Percentiles rank a stretch among this genome's conserved stretches.
Conservation (phyloP, 345 rosid species). For the Dovyalis caffra region DNA sequence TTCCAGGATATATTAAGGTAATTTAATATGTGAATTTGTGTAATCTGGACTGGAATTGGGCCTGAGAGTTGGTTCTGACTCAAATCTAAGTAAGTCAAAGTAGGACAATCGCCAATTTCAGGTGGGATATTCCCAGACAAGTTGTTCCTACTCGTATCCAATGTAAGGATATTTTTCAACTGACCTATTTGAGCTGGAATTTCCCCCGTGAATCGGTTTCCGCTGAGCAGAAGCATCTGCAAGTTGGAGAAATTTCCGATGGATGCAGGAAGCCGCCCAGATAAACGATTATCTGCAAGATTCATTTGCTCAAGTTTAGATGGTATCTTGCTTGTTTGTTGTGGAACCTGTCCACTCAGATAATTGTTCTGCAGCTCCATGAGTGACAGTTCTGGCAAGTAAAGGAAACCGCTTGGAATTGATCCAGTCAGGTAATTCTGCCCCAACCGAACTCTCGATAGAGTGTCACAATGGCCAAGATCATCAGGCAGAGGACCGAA, state of each 20-base stretch:
- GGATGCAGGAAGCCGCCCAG: constrained; percentile 52
- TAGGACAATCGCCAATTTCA: constrained; percentile 50
- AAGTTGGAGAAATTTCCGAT: constrained; percentile 52
- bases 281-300: constrained; percentile 52
- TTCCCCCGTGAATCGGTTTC: constrained; percentile 52
- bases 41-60: constrained; percentile 46
- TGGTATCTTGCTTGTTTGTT: constrained; percentile 35
- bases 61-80: constrained; percentile 73
- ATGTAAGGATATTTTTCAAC: constrained; percentile 42
- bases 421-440: constrained; percentile 64
- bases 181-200: constrained; percentile 49
- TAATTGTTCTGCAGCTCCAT: constrained; percentile 65
- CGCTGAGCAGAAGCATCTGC: constrained; percentile 49
- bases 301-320: constrained; percentile 50
- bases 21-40: constrained; percentile 44
- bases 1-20: constrained; percentile 65
- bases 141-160: constrained; percentile 53
- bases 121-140: constrained; percentile 50
- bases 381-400: constrained; percentile 57
- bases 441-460: constrained; percentile 56
- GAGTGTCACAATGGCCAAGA: constrained; percentile 50
- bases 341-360: constrained; percentile 44
- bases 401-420: constrained; percentile 55
- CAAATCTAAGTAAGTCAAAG: constrained; percentile 56
- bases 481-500: constrained; percentile 61